Percentiles rank a stretch among this genome's conserved stretches.
These are phyloP conservation scores for Maudiozyma pseudohumilis DNA, from an alignment of 805 yeast genomes.

Conservation along the genomic window DNA sequence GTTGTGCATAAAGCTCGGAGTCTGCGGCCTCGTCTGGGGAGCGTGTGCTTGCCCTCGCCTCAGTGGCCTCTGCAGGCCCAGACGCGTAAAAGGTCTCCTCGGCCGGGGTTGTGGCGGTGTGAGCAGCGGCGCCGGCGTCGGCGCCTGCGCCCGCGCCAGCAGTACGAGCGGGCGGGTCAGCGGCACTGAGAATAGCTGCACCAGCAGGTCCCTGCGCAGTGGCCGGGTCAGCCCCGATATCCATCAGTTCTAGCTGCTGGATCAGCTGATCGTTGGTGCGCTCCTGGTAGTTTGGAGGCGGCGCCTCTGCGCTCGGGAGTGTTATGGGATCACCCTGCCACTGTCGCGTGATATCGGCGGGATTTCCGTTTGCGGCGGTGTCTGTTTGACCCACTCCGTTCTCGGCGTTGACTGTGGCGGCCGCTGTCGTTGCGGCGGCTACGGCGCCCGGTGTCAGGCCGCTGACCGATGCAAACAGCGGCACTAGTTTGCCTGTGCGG, in stretches of 20 bases:
- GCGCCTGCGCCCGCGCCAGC: too few relatives aligned
- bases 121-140: too few relatives aligned
- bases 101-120: too few relatives aligned
- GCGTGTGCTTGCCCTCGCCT: too few relatives aligned
- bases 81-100: too few relatives aligned
- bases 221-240: background rate
- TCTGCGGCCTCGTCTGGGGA: too few relatives aligned
- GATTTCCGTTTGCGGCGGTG: background rate
- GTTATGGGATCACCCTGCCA: background rate
- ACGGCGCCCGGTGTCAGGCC: background rate
- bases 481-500: slow-evolving; percentile 29
- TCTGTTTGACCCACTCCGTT: background rate
- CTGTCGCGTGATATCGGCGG: too few relatives aligned
- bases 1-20: background rate
- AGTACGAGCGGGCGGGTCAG: too few relatives aligned
- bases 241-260: background rate
- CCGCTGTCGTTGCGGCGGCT: background rate
- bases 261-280: slow-evolving; percentile 20
- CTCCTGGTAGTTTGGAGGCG: slow-evolving; percentile 69
- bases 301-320: background rate
- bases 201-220: background rate
- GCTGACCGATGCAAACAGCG: slow-evolving; percentile 17
- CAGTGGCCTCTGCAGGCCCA: too few relatives aligned
- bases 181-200: background rate
- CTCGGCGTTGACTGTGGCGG: background rate